Percentiles rank a stretch among this genome's conserved stretches.
Evolutionary conservation across 129 eudicot genomes (phyloP).

Genomic region (Centella asiatica): DNA sequence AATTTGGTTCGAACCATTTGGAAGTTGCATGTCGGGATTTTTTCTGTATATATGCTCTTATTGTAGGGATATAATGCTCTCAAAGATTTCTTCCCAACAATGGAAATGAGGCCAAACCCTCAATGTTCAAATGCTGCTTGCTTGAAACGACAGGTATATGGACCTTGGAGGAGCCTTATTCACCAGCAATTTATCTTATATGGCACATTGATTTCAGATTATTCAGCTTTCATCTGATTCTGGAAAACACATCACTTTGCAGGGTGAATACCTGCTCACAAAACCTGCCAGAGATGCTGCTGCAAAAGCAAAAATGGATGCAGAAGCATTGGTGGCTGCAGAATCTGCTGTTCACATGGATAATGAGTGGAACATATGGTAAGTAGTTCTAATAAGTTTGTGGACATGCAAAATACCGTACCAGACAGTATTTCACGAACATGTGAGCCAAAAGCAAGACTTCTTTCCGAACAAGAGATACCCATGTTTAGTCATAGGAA

Average conservation of each 20-base stretch:
- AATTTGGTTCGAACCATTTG: background rate
- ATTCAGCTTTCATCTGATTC: constrained; percentile 6
- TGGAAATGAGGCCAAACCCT: constrained; percentile 97
- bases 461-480: no score
- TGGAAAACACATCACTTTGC: constrained; percentile 11
- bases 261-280: constrained; percentile 65
- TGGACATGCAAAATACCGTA: no score
- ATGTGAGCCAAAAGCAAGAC: no score
- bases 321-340: constrained; percentile 44
- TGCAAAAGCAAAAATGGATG: constrained; percentile 82
- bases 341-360: constrained; percentile 74
- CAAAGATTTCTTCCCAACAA: constrained; percentile 89
- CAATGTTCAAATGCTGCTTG: constrained; percentile 96
- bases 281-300: constrained; percentile 95
- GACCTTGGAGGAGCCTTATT: background rate
- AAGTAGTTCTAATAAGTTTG: no score
- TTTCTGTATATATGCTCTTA: constrained; percentile 8
- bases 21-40: no score
- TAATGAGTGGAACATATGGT: constrained; percentile 97
- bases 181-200: constrained; percentile 1
- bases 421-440: no score
- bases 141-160: constrained; percentile 71
- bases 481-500: no score
- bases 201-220: background rate
- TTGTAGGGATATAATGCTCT: constrained; percentile 90